A percentile compares a stretch with the other conserved stretches of the same genome.
These are phyloP conservation scores for Microbotryum silenes-acaulis DNA, from an alignment of 1,284 basidiomycete species.

Conservation along the genomic window DNA sequence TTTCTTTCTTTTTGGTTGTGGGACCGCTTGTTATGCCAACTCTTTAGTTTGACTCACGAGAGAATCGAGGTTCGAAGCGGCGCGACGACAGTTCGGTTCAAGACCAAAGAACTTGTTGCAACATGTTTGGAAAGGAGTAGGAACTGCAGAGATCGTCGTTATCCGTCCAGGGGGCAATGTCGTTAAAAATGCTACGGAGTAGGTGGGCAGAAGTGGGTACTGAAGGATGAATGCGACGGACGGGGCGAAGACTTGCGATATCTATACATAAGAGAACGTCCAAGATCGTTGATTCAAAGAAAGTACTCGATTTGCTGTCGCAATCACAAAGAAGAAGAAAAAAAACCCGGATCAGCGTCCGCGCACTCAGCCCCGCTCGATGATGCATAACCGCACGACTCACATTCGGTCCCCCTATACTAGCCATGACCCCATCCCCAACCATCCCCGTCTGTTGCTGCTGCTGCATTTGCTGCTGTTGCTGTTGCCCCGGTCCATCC, in stretches of 20 bases:
- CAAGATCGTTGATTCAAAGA: conserved; percentile 2
- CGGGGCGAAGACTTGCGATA: neutral
- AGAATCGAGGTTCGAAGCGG: too few species aligned
- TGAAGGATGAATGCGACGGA: neutral
- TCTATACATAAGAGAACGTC: neutral
- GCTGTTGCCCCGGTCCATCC: conserved; percentile 33
- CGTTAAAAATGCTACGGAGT: too few species aligned
- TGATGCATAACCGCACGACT: neutral
- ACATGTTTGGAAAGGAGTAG: neutral
- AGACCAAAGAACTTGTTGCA: neutral
- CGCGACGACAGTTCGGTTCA: neutral
- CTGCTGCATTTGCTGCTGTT: conserved; percentile 4
- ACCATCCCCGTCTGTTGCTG: neutral
- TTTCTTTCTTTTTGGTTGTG: too few species aligned
- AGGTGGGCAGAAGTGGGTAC: neutral
- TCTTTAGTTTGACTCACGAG: too few species aligned
- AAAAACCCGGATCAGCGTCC: too few species aligned
- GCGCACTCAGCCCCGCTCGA: neutral
- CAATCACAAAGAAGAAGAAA: too few species aligned
- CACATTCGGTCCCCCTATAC: neutral
- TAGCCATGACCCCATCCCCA: neutral
- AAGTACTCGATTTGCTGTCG: conserved; percentile 25
- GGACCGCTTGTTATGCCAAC: neutral
- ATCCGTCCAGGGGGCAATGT: too few species aligned
- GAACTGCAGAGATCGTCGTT: too few species aligned